Evolutionary conservation across 225 moss, liverwort and hornwort genomes (phyloP), one percentile per base, ranked within the genome.

Genomic region (Rhytidiadelphus loreus): DNA sequence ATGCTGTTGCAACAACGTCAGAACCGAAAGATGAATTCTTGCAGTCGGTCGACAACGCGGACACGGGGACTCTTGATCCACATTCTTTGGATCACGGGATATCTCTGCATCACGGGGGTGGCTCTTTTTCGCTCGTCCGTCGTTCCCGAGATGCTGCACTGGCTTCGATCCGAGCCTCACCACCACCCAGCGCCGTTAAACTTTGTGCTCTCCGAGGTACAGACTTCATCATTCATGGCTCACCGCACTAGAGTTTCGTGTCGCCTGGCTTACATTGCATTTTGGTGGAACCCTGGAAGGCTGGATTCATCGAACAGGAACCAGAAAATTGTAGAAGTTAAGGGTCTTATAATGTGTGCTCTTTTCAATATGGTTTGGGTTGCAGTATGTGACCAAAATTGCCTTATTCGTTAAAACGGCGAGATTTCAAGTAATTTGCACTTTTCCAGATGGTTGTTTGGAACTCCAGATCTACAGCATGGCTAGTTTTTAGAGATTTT

Each of bases 11-110:
- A 89, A 93, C 91, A 90, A 26, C 96, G 95, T 25, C 97, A 92
- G 66, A 86, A 79, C 73, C 95, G 96, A 33, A 92, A 91, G 65
- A 50, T 85, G 85, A 94, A 78, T 66, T 21, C 75, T 32, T 57
- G 86, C 89, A 82, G 80, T 58, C 96, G 96, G 59, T 73, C 89
- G 63, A 65, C 85, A 58, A 55, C 85, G 21, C 93, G 94, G 82
- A 88, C 60, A 4, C 61, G 89, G 21, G 87, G 91, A 16, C 71
- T 80, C 15, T 32, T 93, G 63, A 68, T 90, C 33, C 91, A 88
- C 81, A 80, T 95, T 82, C 61, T 96, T 25, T 97, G 96, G 96
- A 81, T 96, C 50, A 86, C 92, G 57, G 94, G 86, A 55, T 99
- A 95, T 74, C 61, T 97, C 15, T 89, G 91, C 88, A 80, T 99